These are phyloP conservation scores for Amanita molliuscula DNA, from an alignment of 768 basidiomycete genomes.

Conservation along the genomic window DNA sequence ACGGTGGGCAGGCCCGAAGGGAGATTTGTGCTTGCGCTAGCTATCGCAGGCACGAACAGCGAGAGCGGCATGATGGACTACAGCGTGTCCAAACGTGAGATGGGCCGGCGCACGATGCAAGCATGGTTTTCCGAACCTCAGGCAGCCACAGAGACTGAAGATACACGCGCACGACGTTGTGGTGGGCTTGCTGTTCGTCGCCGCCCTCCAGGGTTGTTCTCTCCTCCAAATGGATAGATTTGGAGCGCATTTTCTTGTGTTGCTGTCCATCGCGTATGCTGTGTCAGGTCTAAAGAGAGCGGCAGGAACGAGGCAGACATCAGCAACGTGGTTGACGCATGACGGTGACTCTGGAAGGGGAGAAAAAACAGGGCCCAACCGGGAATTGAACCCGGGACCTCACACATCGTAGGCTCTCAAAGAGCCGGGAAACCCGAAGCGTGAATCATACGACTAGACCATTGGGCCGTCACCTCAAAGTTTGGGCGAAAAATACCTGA, in stretches of 20 bases:
- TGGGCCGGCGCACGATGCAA: not conserved
- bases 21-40: constrained; percentile 33
- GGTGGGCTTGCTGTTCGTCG: constrained; percentile 9
- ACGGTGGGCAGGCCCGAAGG: constrained; percentile 12
- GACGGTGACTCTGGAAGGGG: not conserved
- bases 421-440: constrained; percentile 15
- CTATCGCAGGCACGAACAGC: constrained; percentile 44
- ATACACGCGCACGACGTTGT: constrained; percentile 54
- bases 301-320: not conserved
- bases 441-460: constrained; percentile 22
- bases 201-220: not conserved
- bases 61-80: constrained; percentile 67
- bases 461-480: constrained; percentile 8
- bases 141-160: constrained; percentile 75
- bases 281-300: not conserved
- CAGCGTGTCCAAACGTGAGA: not conserved
- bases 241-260: constrained; percentile 3
- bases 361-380: constrained; percentile 15
- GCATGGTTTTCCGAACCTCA: constrained; percentile 32
- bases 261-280: constrained; percentile 4
- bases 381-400: constrained; percentile 22
- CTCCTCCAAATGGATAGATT: not conserved
- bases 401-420: constrained; percentile 11
- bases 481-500: not conserved
- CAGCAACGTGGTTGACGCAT: no score